Evolutionary conservation across 2,329 filamentous ascomycete genomes (phyloP).

Genomic region (Trichoderma arundinaceum): DNA sequence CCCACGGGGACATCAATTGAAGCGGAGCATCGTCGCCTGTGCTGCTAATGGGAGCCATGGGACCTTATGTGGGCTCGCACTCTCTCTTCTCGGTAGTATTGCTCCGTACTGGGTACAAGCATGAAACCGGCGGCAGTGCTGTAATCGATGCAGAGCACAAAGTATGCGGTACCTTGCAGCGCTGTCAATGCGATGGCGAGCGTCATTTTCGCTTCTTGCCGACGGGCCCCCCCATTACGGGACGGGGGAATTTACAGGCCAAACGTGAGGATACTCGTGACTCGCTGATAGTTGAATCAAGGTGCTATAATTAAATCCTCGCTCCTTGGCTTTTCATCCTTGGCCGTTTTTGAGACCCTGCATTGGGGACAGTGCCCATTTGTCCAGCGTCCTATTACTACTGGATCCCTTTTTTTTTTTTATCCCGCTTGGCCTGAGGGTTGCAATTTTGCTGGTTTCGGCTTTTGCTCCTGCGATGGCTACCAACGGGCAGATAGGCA

Average conservation of each 20-base stretch:
- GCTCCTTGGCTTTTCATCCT: background rate
- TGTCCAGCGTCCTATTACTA: background rate
- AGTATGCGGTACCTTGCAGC: constrained; percentile 11
- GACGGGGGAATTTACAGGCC: background rate
- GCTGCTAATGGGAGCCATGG: background rate
- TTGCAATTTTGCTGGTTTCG: constrained; percentile 16
- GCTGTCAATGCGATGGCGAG: background rate
- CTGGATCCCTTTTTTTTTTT: background rate
- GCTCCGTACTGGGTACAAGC: constrained; percentile 1
- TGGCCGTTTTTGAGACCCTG: background rate
- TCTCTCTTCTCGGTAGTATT: background rate
- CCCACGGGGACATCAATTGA: background rate
- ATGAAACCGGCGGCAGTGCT: background rate
- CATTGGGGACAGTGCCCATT: constrained; percentile 2
- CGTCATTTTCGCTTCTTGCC: constrained; percentile 27
- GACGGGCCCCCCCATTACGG: constrained; percentile 4
- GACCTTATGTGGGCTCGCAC: background rate
- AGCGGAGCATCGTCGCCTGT: constrained; percentile 2
- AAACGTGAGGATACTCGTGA: constrained; percentile 13
- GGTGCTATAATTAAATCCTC: constrained; percentile 20
- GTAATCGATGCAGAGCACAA: background rate
- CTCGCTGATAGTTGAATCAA: constrained; percentile 10
- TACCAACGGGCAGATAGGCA: constrained; percentile 3
- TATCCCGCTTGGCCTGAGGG: background rate
- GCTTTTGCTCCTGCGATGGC: constrained; percentile 5